Evolutionary conservation across 805 yeast species (phyloP).

Genomic region (Ogataea trehaloabstinens): DNA sequence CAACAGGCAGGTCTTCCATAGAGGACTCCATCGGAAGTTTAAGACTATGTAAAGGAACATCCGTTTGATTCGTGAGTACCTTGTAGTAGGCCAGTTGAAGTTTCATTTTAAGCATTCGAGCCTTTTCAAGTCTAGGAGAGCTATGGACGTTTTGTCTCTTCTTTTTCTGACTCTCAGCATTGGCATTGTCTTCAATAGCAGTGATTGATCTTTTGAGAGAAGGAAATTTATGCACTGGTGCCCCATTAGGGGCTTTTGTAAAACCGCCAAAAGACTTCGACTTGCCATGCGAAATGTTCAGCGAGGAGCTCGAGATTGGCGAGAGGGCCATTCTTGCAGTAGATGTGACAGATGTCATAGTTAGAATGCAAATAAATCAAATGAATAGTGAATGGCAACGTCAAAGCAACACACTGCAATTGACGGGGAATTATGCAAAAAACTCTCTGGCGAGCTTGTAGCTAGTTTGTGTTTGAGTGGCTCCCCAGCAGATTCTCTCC

Average conservation of each 20-base stretch:
- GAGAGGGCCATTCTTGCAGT: constrained; percentile 21
- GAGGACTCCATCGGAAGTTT: constrained; percentile 16
- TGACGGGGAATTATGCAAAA: background rate
- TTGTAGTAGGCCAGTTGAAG: constrained; percentile 53
- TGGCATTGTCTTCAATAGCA: constrained; percentile 5
- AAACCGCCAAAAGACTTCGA: constrained; percentile 13
- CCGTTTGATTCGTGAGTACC: constrained; percentile 45
- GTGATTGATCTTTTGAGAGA: constrained; percentile 17
- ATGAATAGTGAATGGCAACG: background rate
- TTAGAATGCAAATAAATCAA: background rate
- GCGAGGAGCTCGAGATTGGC: constrained; percentile 18
- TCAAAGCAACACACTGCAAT: background rate
- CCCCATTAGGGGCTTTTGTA: background rate
- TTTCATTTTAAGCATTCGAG: constrained; percentile 44
- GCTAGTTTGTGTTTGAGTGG: background rate
- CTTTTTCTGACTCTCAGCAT: background rate
- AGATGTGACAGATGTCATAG: constrained; percentile 16
- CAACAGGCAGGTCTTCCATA: background rate
- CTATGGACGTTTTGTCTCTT: constrained; percentile 5
- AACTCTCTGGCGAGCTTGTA: background rate
- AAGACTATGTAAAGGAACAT: constrained; percentile 32
- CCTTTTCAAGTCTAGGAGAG: constrained; percentile 32
- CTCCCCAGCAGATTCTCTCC: background rate
- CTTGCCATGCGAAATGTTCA: constrained; percentile 18
- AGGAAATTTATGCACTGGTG: constrained; percentile 3